phyloP scores from a whole-genome alignment of 345 rosid genomes.

The Turnera subulata region DNA sequence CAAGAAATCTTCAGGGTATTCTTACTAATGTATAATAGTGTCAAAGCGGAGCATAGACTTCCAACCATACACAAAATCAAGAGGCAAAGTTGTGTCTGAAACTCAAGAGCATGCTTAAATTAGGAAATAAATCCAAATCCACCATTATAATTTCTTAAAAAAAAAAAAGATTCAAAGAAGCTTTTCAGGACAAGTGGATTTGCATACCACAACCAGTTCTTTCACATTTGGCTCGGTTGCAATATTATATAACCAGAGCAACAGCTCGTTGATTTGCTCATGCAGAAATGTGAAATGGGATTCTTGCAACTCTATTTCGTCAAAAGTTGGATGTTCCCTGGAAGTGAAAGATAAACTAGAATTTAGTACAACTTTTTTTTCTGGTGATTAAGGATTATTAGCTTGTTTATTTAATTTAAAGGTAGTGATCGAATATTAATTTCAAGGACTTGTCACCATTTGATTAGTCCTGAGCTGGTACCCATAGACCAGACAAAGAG shows the following conservation, averaged over 20 bases:
- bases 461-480: background rate
- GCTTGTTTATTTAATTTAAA: too few relatives aligned
- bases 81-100: background rate
- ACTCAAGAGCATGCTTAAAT: background rate
- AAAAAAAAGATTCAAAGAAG: background rate
- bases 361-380: background rate
- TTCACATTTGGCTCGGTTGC: background rate
- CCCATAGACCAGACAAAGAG: conserved; percentile 6
- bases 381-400: background rate
- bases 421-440: too few relatives aligned
- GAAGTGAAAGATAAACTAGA: background rate
- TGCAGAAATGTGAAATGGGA: background rate
- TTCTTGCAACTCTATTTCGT: conserved; percentile 1
- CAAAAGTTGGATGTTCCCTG: background rate
- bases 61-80: background rate
- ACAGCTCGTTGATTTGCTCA: background rate
- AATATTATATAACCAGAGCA: background rate
- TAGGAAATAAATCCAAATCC: background rate
- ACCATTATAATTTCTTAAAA: too few relatives aligned
- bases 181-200: background rate
- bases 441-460: background rate
- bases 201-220: background rate
- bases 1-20: background rate
- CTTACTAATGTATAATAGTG: background rate
- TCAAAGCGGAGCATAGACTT: background rate